A percentile compares a stretch with the other conserved stretches of the same genome.
Evolutionary conservation across 1,139 yeast genomes (phyloP).

Genomic region (Fermentozyma sake): DNA sequence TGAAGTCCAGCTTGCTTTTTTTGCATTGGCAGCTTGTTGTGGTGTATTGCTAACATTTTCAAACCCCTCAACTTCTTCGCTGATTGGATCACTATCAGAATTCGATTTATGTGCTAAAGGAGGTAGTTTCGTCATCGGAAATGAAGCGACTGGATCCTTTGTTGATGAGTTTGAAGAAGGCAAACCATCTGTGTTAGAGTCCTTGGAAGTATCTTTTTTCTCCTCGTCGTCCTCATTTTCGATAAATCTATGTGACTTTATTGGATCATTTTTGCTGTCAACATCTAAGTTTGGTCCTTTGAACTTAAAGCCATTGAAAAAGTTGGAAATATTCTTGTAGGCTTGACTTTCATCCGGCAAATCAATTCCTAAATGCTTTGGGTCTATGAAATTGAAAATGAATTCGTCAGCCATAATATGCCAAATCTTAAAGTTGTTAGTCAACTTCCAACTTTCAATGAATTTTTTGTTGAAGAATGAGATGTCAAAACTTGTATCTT

Average conservation of each 20-base stretch:
- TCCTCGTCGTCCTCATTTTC: slow-evolving; percentile 8
- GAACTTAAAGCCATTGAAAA: slow-evolving; percentile 17
- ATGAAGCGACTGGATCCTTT: no score
- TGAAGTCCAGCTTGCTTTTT: slow-evolving; percentile 11
- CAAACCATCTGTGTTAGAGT: slow-evolving; percentile 7
- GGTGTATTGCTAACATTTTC: no score
- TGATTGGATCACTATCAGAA: no score
- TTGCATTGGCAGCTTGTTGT: no score
- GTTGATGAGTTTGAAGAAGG: no score
- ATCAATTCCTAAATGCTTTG: slow-evolving; percentile 54
- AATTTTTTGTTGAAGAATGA: slow-evolving; percentile 49
- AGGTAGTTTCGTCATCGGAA: no score
- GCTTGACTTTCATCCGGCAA: slow-evolving; percentile 17
- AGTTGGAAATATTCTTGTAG: slow-evolving; percentile 18
- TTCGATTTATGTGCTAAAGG: no score
- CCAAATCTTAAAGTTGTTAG: slow-evolving; percentile 71
- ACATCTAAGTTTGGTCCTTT: slow-evolving; percentile 3
- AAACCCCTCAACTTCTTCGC: no score
- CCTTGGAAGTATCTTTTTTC: not conserved
- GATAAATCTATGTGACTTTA: slow-evolving; percentile 10
- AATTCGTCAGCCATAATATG: slow-evolving; percentile 77
- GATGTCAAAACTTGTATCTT: slow-evolving; percentile 24
- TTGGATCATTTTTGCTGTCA: not conserved
- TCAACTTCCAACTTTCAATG: slow-evolving; percentile 58
- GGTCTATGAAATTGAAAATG: slow-evolving; percentile 81